These are phyloP conservation scores for Ceratocystis eucalypticola DNA, from an alignment of 2,329 filamentous ascomycete species.

Conservation along the genomic window DNA sequence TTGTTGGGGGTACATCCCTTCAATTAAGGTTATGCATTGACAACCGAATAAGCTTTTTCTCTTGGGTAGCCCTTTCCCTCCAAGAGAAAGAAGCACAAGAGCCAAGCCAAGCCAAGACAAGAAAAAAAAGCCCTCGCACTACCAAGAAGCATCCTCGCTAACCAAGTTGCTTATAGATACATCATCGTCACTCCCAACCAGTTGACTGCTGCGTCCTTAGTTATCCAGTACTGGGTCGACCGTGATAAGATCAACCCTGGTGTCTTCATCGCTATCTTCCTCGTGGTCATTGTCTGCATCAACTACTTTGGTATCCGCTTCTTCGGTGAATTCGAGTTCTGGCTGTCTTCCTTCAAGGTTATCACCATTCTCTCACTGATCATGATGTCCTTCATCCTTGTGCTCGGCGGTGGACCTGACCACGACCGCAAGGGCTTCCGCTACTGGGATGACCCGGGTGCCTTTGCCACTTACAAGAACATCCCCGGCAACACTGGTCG, in stretches of 20 bases:
- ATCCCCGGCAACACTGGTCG: conserved; percentile 33
- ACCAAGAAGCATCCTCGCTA: not conserved
- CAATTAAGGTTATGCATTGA: conserved; percentile 5
- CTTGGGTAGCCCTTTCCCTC: not conserved
- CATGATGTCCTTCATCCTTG: conserved; percentile 48
- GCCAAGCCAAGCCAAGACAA: not conserved
- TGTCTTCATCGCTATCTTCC: conserved; percentile 63
- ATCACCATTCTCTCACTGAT: conserved; percentile 53
- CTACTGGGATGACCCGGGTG: conserved; percentile 50
- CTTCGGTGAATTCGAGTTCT: conserved; percentile 53
- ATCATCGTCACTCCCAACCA: conserved; percentile 80
- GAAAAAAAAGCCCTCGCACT: no score
- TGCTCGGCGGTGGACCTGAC: conserved; percentile 51
- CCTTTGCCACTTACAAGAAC: conserved; percentile 37
- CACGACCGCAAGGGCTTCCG: conserved; percentile 49
- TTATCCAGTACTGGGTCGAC: conserved; percentile 64
- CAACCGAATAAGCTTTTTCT: conserved; percentile 1
- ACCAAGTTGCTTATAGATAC: conserved; percentile 48
- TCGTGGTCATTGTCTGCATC: conserved; percentile 48
- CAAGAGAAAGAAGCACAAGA: not conserved
- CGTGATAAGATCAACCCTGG: conserved; percentile 57
- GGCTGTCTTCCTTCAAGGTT: conserved; percentile 54
- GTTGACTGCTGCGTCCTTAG: conserved; percentile 63
- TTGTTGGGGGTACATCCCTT: no score
- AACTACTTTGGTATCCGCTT: conserved; percentile 58